These are phyloP conservation scores for Spatholobus suberectus DNA, from an alignment of 306 rosid species.

Conservation along the genomic window DNA sequence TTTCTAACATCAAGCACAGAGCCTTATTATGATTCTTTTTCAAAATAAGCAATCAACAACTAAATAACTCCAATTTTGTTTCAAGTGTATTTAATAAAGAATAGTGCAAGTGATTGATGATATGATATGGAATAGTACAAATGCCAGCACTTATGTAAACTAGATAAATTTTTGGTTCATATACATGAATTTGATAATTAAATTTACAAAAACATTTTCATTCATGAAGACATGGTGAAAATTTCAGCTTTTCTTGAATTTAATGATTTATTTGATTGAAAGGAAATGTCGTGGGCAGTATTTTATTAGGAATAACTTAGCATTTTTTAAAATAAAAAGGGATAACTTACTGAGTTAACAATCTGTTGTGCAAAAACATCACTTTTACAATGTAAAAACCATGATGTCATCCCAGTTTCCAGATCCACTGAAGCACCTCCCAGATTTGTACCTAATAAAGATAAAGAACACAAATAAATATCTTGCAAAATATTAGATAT, in stretches of 20 bases:
- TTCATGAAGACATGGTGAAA: background rate
- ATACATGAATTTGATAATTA: background rate
- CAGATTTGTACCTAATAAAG: slow-evolving; percentile 66
- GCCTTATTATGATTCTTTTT: background rate
- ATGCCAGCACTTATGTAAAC: background rate
- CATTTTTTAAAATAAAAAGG: background rate
- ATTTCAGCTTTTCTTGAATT: background rate
- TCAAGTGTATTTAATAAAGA: background rate
- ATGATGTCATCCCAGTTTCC: slow-evolving; percentile 66
- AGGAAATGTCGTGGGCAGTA: background rate
- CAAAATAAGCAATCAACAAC: background rate
- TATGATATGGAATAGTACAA: slow-evolving; percentile 11
- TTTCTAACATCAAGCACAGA: background rate
- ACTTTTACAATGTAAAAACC: slow-evolving; percentile 81
- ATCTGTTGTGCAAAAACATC: slow-evolving; percentile 89
- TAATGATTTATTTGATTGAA: slow-evolving; percentile 23
- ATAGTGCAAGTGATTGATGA: background rate
- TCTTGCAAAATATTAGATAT: slow-evolving; percentile 7
- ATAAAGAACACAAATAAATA: slow-evolving; percentile 36
- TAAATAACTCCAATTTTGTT: background rate
- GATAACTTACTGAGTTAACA: slow-evolving; percentile 69
- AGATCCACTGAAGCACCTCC: slow-evolving; percentile 85
- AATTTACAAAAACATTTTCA: slow-evolving; percentile 9
- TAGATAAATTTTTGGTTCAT: background rate
- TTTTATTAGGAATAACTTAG: slow-evolving; percentile 36